These are phyloP conservation scores for Teratosphaeriaceae sp. DNA, from an alignment of 2,329 filamentous ascomycete genomes.

Conservation along the genomic window DNA sequence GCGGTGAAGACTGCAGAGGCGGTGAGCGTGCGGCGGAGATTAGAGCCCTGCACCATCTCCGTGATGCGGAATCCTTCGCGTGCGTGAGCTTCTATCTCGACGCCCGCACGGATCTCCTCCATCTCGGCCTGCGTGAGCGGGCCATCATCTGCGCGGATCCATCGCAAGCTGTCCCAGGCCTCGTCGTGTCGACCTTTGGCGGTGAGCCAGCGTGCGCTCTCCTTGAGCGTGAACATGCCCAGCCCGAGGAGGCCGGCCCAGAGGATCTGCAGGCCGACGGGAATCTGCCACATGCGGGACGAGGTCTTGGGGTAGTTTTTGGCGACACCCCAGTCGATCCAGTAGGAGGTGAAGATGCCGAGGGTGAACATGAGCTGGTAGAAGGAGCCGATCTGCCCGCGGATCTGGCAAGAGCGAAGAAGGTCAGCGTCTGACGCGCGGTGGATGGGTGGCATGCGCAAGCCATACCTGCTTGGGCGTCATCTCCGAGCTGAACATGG, in stretches of 20 bases:
- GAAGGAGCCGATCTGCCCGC: constrained; percentile 44
- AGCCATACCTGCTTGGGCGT: constrained; percentile 29
- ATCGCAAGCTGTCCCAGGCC: constrained; percentile 44
- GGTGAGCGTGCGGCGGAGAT: constrained; percentile 38
- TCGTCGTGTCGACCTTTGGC: constrained; percentile 39
- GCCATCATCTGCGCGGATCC: constrained; percentile 43
- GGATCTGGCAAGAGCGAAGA: no score
- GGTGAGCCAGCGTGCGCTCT: constrained; percentile 47
- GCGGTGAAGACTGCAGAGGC: constrained; percentile 45
- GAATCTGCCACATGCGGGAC: constrained; percentile 48
- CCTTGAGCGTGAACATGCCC: constrained; percentile 43
- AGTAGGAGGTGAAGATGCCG: constrained; percentile 48
- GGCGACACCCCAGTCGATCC: constrained; percentile 45
- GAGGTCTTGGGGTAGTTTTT: constrained; percentile 30
- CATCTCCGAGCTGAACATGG: constrained; percentile 38
- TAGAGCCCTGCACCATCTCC: constrained; percentile 41
- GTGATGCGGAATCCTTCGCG: constrained; percentile 23
- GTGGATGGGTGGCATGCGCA: no score
- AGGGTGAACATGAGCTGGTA: constrained; percentile 48
- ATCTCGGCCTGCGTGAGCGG: constrained; percentile 39
- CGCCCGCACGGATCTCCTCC: constrained; percentile 43
- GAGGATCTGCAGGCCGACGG: constrained; percentile 46
- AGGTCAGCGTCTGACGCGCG: no score
- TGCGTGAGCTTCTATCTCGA: constrained; percentile 40
- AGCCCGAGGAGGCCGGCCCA: constrained; percentile 43